Evolutionary conservation across 257 asterid genomes (phyloP), one percentile per base, ranked within the genome.

Genomic region (Solanum chiquidenum): DNA sequence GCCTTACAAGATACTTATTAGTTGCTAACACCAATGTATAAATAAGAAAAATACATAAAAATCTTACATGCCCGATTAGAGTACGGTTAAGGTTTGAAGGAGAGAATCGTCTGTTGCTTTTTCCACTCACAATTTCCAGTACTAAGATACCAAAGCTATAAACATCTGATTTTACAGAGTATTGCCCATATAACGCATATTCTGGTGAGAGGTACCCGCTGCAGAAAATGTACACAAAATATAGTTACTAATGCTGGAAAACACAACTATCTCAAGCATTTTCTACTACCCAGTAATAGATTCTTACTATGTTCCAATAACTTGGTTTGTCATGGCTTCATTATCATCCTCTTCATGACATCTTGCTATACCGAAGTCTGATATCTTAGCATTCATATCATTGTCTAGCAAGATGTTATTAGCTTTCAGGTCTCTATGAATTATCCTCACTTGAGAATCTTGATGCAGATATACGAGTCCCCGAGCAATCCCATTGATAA

Each of bases 391-490:
- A 71, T 91, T 89, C 89, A 91, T 84, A 12, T 90, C 87, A 1
- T 72, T 35, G 85, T 93, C 95, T 21, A 94, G 88, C 79, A 94
- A 88, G 42, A 93, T 89, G 31, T 92, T 93, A 91, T 94, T 92
- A 10, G 93, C 89, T 88, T 93, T 94, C 31, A 93, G 91, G 83
- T 92, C 95, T 85, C 94, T 38, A 62, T 90, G 93, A 58, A 93
- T 89, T 9, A 92, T 85, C 69, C 92, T 37, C 35, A 93, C 80
- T 6, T 88, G 89, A 1, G 95, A 93, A 89, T 94, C 95, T 84
- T 91, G 95, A 88, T 91, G 96, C 25, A 94, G 93, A 87, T 92
- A 93, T 29, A 91, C 44, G 6, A 94, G 90, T 5, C 97, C 94
- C 21, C 95, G 77, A 40, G 92, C 92, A 27, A 92, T 88, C 7